phyloP scores from a whole-genome alignment of 2,329 filamentous ascomycete genomes.

The Pseudogymnoascus sp. region DNA sequence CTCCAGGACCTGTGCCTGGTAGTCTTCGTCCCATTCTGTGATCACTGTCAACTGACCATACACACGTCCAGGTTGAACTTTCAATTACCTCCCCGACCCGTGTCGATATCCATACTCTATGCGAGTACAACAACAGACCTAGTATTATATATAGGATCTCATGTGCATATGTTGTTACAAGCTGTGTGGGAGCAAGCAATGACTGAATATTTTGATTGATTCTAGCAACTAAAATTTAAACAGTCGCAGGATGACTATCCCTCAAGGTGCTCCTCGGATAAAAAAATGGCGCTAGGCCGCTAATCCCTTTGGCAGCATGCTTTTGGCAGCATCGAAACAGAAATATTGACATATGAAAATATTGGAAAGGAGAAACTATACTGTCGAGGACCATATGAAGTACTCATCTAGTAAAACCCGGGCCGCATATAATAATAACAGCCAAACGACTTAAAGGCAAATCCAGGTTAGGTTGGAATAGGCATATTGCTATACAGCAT shows the following conservation, averaged over 20 bases:
- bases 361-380: neutral
- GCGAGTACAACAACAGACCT: neutral
- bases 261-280: neutral
- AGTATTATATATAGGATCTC: neutral
- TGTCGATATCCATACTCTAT: slow-evolving; percentile 1
- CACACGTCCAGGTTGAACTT: neutral
- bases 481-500: neutral
- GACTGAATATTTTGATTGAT: neutral
- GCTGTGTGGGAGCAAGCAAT: neutral
- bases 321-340: neutral
- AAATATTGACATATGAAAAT: neutral
- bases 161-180: neutral
- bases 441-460: neutral
- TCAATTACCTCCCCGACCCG: neutral
- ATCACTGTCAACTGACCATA: neutral
- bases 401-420: neutral
- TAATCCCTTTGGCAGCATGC: neutral
- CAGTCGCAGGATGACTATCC: neutral
- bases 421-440: neutral
- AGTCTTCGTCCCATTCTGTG: slow-evolving; percentile 1
- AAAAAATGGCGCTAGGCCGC: neutral
- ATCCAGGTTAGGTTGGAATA: neutral
- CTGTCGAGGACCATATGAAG: neutral
- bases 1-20: neutral
- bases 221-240: neutral